Evolutionary conservation across 2,329 filamentous ascomycete species (phyloP).

Genomic region (Apiospora marii): DNA sequence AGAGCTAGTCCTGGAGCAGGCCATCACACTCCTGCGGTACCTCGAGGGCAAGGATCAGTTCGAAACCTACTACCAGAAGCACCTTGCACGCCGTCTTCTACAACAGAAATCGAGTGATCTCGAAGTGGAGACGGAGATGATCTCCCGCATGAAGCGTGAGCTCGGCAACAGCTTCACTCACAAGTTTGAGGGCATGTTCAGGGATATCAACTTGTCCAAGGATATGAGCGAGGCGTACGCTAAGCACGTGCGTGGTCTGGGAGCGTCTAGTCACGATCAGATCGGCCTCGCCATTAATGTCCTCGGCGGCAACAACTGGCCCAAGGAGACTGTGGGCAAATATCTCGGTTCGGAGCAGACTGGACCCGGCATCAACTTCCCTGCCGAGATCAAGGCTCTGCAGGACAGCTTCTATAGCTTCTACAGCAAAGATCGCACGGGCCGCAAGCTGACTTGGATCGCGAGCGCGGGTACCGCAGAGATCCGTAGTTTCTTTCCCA

Average conservation of each 20-base stretch:
- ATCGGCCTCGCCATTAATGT: slow-evolving; percentile 86
- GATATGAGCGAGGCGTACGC: slow-evolving; percentile 84
- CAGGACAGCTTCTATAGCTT: slow-evolving; percentile 88
- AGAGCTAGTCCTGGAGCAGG: slow-evolving; percentile 85
- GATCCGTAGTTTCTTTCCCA: slow-evolving; percentile 79
- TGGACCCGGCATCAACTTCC: slow-evolving; percentile 68
- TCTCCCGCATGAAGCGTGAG: slow-evolving; percentile 95
- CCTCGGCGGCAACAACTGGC: slow-evolving; percentile 94
- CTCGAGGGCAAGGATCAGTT: slow-evolving; percentile 93
- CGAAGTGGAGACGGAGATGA: slow-evolving; percentile 94
- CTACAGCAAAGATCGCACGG: slow-evolving; percentile 87
- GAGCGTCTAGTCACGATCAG: slow-evolving; percentile 63
- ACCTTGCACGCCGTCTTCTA: slow-evolving; percentile 85
- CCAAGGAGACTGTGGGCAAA: slow-evolving; percentile 82
- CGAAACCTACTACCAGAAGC: slow-evolving; percentile 97
- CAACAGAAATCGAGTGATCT: slow-evolving; percentile 90
- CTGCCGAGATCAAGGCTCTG: slow-evolving; percentile 76
- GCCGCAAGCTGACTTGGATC: slow-evolving; percentile 86
- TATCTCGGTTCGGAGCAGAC: slow-evolving; percentile 58
- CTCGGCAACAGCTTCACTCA: slow-evolving; percentile 92
- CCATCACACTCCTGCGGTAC: slow-evolving; percentile 86
- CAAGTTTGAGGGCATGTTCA: slow-evolving; percentile 97
- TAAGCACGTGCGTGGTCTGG: slow-evolving; percentile 64
- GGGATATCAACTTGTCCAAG: slow-evolving; percentile 88
- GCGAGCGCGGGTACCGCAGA: slow-evolving; percentile 80